Percentiles rank a stretch among this genome's conserved stretches.
These are phyloP conservation scores for Cynanchum wilfordii DNA, from an alignment of 257 asterid genomes.

Conservation along the genomic window DNA sequence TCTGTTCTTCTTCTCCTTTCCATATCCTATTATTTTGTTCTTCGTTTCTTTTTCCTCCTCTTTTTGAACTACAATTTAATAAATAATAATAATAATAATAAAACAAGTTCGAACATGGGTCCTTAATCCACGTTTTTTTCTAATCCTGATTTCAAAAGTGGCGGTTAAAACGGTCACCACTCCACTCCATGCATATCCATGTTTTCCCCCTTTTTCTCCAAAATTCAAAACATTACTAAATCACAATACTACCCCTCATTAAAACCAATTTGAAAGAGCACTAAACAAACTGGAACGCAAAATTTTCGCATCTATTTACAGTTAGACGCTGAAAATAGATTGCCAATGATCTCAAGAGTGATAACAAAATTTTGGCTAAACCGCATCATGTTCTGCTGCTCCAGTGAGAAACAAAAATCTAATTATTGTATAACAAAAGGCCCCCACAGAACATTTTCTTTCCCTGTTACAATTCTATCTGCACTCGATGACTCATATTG, in stretches of 20 bases:
- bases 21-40: conserved; percentile 1
- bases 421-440: not conserved
- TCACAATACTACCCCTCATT: not conserved
- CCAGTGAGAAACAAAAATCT: not conserved
- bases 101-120: not conserved
- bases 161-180: conserved; percentile 27
- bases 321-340: not conserved
- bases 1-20: conserved; percentile 11
- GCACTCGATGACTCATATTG: not conserved
- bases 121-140: conserved; percentile 5
- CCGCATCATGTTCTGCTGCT: no score
- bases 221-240: not conserved
- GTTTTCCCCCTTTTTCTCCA: conserved; percentile 8
- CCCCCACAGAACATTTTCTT: not conserved
- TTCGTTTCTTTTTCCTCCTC: not conserved
- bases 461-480: not conserved
- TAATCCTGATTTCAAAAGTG: conserved; percentile 18
- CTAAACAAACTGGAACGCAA: not conserved
- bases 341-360: not conserved
- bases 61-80: no score
- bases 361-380: conserved; percentile 14
- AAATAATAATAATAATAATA: no score
- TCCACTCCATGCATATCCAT: conserved; percentile 24
- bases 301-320: conserved; percentile 20
- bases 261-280: not conserved